Evolutionary conservation across 768 basidiomycete genomes (phyloP).

Genomic region (Strobilomyces confusus): DNA sequence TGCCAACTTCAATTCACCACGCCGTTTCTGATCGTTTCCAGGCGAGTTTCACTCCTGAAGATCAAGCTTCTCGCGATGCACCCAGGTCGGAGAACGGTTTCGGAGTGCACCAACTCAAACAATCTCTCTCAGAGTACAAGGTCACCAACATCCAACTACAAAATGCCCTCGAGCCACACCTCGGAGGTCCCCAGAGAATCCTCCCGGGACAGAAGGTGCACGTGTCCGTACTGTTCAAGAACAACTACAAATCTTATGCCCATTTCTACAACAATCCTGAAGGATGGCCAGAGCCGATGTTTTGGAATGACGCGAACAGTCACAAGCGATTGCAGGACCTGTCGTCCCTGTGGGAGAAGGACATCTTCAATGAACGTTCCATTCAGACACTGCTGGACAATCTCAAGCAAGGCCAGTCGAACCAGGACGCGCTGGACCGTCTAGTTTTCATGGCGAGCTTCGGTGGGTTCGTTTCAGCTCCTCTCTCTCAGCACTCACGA

Average conservation of each 20-base stretch:
- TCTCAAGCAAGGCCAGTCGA: constrained; percentile 7
- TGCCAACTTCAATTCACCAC: constrained; percentile 4
- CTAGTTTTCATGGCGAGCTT: constrained; percentile 29
- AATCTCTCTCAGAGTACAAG: too few species aligned
- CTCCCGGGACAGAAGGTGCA: constrained; percentile 30
- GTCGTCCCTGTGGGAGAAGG: constrained; percentile 26
- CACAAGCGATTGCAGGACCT: constrained; percentile 16
- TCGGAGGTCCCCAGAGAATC: constrained; percentile 23
- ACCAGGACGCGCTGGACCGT: constrained; percentile 23
- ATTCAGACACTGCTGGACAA: too few species aligned
- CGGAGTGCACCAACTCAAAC: too few species aligned
- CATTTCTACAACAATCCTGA: too few species aligned
- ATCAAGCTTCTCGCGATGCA: too few species aligned
- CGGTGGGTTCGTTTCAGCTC: constrained; percentile 11
- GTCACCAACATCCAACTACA: too few species aligned
- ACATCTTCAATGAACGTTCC: constrained; percentile 28
- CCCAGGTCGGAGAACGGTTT: too few species aligned
- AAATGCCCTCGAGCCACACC: constrained; percentile 28
- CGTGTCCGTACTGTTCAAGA: constrained; percentile 29
- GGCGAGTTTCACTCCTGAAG: constrained; percentile 48
- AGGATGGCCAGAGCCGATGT: too few species aligned
- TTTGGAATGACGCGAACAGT: constrained; percentile 27
- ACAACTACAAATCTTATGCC: too few species aligned
- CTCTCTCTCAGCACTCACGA: not conserved
- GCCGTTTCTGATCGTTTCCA: constrained; percentile 20